These are phyloP conservation scores for Penicillium sp. DNA, from an alignment of 2,329 filamentous ascomycete species.

Conservation along the genomic window DNA sequence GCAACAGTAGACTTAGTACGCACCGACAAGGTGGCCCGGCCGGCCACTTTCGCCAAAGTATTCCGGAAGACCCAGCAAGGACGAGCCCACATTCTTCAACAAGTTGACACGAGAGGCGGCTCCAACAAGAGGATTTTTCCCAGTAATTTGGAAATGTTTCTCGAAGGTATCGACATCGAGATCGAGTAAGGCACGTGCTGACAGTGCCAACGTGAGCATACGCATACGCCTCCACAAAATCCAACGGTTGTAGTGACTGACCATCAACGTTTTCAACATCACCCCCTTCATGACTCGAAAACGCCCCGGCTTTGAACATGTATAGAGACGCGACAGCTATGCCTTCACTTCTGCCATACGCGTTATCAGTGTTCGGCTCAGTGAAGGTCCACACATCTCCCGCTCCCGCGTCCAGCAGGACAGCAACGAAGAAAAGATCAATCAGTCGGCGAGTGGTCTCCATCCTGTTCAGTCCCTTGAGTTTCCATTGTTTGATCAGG, in stretches of 20 bases:
- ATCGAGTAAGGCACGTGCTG: not conserved
- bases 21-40: slow-evolving; percentile 54
- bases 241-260: slow-evolving; percentile 16
- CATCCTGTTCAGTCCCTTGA: slow-evolving; percentile 43
- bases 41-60: slow-evolving; percentile 49
- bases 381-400: slow-evolving; percentile 53
- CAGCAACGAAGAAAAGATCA: slow-evolving; percentile 64
- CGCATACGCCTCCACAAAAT: not conserved
- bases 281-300: slow-evolving; percentile 29
- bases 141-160: slow-evolving; percentile 47
- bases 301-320: slow-evolving; percentile 52
- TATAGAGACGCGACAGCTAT: slow-evolving; percentile 55
- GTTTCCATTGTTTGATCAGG: slow-evolving; percentile 51
- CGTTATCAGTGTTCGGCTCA: slow-evolving; percentile 38
- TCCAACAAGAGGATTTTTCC: slow-evolving; percentile 51
- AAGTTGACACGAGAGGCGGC: slow-evolving; percentile 48
- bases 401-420: slow-evolving; percentile 59
- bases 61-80: slow-evolving; percentile 40
- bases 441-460: slow-evolving; percentile 58
- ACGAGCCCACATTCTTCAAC: slow-evolving; percentile 47
- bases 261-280: slow-evolving; percentile 39
- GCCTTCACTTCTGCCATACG: slow-evolving; percentile 52
- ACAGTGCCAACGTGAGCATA: no score
- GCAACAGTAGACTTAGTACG: slow-evolving; percentile 12
- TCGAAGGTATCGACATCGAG: slow-evolving; percentile 8